Conservation (phyloP, 1,284 basidiomycete genomes). For the Trichosporon sp. region DNA sequence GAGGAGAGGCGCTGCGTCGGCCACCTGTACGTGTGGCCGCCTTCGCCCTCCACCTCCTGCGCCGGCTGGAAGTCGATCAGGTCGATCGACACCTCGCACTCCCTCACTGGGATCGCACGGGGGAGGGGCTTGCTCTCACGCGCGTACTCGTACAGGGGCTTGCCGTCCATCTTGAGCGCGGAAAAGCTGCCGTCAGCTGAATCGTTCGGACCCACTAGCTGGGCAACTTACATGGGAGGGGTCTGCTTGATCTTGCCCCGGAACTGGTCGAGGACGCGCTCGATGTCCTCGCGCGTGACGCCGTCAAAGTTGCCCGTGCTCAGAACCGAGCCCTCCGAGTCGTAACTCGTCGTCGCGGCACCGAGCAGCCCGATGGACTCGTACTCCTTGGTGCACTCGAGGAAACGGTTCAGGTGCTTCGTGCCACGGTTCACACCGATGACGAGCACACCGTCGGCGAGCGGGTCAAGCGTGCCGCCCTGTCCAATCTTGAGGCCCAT, state of each 20-base stretch:
- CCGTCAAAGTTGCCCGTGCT: conserved; percentile 78
- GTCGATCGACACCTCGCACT: conserved; percentile 73
- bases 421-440: conserved; percentile 89
- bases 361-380: conserved; percentile 87
- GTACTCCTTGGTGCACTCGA: conserved; percentile 95
- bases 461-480: conserved; percentile 81
- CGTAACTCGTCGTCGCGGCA: conserved; percentile 92
- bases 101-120: conserved; percentile 85
- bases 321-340: conserved; percentile 79
- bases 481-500: conserved; percentile 56
- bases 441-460: conserved; percentile 80
- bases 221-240: conserved; percentile 76
- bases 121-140: conserved; percentile 86
- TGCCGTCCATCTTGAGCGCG: conserved; percentile 97
- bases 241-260: conserved; percentile 85
- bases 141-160: conserved; percentile 93
- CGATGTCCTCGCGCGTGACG: conserved; percentile 76
- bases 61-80: conserved; percentile 60
- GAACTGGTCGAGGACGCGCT: conserved; percentile 73
- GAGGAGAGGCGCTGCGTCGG: conserved; percentile 70
- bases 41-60: conserved; percentile 51
- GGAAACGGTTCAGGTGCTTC: conserved; percentile 80
- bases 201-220: too few relatives aligned
- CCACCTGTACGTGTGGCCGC: conserved; percentile 66
- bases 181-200: conserved; percentile 71